Conservation (phyloP, 2,329 filamentous ascomycete genomes). For the Magnaporthiopsis rhizophila region DNA sequence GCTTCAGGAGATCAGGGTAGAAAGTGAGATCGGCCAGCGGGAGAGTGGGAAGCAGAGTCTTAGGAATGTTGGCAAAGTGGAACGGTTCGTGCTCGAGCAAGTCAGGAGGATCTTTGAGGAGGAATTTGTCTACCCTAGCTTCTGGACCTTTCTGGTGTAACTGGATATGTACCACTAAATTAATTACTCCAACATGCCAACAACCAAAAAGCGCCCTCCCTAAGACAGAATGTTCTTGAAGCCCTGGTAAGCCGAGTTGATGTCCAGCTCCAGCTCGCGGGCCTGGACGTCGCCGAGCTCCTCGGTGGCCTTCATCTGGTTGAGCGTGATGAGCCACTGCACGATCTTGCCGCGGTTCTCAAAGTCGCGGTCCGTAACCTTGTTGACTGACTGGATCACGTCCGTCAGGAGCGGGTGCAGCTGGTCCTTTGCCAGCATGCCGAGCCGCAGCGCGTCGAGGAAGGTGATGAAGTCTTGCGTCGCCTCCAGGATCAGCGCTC, state of each 20-base stretch:
- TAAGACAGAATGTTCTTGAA: conserved; percentile 73
- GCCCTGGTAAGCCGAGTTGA: conserved; percentile 87
- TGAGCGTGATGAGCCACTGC: conserved; percentile 93
- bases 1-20: conserved; percentile 86
- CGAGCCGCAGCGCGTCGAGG: conserved; percentile 86
- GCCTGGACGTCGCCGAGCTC: conserved; percentile 82
- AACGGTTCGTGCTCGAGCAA: conserved; percentile 93
- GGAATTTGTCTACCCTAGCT: conserved; percentile 96
- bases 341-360: conserved; percentile 95
- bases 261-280: conserved; percentile 83
- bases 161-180: not conserved
- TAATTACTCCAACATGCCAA: not conserved
- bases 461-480: conserved; percentile 99
- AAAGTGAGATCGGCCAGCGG: conserved; percentile 93
- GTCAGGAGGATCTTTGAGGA: conserved; percentile 96
- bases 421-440: conserved; percentile 88
- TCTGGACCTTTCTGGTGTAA: conserved; percentile 91
- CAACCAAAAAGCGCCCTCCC: conserved; percentile 8
- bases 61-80: conserved; percentile 98
- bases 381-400: conserved; percentile 94
- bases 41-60: conserved; percentile 88
- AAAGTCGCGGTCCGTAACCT: conserved; percentile 91
- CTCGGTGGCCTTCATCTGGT: conserved; percentile 95
- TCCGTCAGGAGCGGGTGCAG: conserved; percentile 92
- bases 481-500: conserved; percentile 72